Percentiles rank a stretch among this genome's conserved stretches.
phyloP scores from a whole-genome alignment of 176 grass and related monocot species.

The Oryza officinalis region DNA sequence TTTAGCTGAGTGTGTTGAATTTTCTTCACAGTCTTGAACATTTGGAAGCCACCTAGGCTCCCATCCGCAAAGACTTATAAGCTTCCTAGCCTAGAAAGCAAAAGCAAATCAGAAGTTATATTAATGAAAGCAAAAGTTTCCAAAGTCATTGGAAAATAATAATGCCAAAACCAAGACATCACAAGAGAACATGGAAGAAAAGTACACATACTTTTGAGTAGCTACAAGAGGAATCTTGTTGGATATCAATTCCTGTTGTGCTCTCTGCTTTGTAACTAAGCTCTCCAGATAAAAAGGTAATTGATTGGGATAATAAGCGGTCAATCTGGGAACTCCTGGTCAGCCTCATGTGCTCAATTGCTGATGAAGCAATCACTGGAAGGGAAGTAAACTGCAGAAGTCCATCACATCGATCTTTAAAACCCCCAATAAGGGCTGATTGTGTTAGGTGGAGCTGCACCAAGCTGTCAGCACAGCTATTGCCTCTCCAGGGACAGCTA shows the following conservation, averaged over 20 bases:
- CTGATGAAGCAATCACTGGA: slow-evolving; percentile 79
- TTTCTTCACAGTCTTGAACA: slow-evolving; percentile 97
- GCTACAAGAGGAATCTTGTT: slow-evolving; percentile 56
- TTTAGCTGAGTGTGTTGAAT: slow-evolving; percentile 81
- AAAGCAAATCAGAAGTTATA: slow-evolving; percentile 22
- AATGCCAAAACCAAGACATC: slow-evolving; percentile 18
- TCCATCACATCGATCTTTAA: slow-evolving; percentile 91
- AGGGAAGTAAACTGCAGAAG: slow-evolving; percentile 84
- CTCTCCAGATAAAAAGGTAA: slow-evolving; percentile 69
- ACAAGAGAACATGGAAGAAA: background rate
- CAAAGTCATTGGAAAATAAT: slow-evolving; percentile 21
- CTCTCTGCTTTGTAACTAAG: slow-evolving; percentile 70
- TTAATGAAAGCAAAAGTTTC: slow-evolving; percentile 24
- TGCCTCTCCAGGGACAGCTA: slow-evolving; percentile 89
- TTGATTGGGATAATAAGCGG: slow-evolving; percentile 66
- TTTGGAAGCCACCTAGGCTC: slow-evolving; percentile 98
- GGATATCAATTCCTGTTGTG: slow-evolving; percentile 53
- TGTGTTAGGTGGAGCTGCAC: slow-evolving; percentile 83
- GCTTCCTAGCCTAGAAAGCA: slow-evolving; percentile 76
- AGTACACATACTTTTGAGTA: slow-evolving; percentile 68
- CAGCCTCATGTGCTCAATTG: slow-evolving; percentile 80
- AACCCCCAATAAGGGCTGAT: slow-evolving; percentile 79
- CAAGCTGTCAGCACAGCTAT: slow-evolving; percentile 88
- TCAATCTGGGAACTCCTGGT: slow-evolving; percentile 71
- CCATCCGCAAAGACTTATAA: slow-evolving; percentile 99